Percentiles rank a stretch among this genome's conserved stretches.
These are phyloP conservation scores for Curvularia eragrostidis DNA, from an alignment of 2,329 filamentous ascomycete genomes.

Conservation along the genomic window DNA sequence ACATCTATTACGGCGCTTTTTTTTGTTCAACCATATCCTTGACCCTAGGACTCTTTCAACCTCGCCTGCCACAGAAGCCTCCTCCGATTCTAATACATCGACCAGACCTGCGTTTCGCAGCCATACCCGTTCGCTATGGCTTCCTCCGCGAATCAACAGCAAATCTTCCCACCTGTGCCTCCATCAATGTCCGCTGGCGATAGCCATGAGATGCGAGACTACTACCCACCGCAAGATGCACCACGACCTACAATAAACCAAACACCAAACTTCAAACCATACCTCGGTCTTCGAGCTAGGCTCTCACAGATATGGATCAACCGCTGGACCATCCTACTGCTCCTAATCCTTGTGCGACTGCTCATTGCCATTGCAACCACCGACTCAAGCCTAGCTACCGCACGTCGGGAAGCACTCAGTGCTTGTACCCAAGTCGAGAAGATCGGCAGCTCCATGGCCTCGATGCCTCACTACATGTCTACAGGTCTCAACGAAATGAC, in stretches of 20 bases:
- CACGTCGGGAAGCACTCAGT: constrained; percentile 80
- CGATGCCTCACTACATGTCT: constrained; percentile 96
- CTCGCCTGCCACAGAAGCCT: not conserved
- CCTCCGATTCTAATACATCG: constrained; percentile 39
- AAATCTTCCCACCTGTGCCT: constrained; percentile 62
- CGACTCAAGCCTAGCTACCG: constrained; percentile 74
- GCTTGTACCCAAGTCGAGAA: constrained; percentile 93
- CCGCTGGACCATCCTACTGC: constrained; percentile 88
- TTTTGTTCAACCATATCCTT: constrained; percentile 1
- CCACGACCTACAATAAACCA: constrained; percentile 66
- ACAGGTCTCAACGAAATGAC: constrained; percentile 86
- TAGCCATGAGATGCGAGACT: constrained; percentile 65
- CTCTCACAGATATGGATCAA: constrained; percentile 98
- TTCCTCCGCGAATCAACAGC: constrained; percentile 61
- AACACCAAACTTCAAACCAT: constrained; percentile 79
- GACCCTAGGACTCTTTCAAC: not conserved
- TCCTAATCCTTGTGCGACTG: constrained; percentile 83
- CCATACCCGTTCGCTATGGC: constrained; percentile 50
- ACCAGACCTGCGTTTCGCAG: constrained; percentile 41
- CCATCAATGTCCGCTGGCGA: constrained; percentile 66
- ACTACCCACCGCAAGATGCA: constrained; percentile 62
- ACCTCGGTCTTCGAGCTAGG: constrained; percentile 86
- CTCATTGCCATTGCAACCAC: constrained; percentile 77
- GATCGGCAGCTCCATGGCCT: constrained; percentile 92
- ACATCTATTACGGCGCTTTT: constrained; percentile 18